Evolutionary conservation across 1,284 basidiomycete species (phyloP).

Genomic region (Psilocybe mexicana): DNA sequence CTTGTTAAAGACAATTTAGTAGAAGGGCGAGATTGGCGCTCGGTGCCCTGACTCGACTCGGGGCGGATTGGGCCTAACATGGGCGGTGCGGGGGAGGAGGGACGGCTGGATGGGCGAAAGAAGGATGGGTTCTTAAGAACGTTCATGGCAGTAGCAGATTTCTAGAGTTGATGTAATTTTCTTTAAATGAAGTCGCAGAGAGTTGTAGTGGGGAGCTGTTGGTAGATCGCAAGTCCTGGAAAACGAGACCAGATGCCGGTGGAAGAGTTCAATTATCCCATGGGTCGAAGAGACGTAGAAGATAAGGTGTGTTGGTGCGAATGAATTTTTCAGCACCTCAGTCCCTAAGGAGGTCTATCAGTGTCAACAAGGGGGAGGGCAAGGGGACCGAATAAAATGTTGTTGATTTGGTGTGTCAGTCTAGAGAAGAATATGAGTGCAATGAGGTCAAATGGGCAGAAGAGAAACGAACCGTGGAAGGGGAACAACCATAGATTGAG

Average conservation of each 20-base stretch:
- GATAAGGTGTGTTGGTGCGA: conserved; percentile 18
- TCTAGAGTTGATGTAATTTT: conserved; percentile 12
- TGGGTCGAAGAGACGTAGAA: conserved; percentile 36
- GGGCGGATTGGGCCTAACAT: conserved; percentile 33
- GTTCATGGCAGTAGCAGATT: conserved; percentile 46
- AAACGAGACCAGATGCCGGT: conserved; percentile 34
- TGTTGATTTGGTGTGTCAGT: conserved; percentile 52
- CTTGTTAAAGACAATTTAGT: conserved; percentile 59
- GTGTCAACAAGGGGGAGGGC: conserved; percentile 61
- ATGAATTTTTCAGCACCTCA: conserved; percentile 17
- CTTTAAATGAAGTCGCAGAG: not conserved
- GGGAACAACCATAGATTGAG: conserved; percentile 53
- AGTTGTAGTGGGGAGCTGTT: conserved; percentile 11
- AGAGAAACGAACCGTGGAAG: conserved; percentile 34
- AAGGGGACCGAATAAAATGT: conserved; percentile 65
- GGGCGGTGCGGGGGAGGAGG: conserved; percentile 55
- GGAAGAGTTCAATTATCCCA: conserved; percentile 62
- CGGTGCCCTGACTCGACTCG: conserved; percentile 39
- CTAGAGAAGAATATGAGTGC: conserved; percentile 26
- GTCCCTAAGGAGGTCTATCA: conserved; percentile 74
- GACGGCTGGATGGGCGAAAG: conserved; percentile 63
- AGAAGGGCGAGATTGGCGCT: conserved; percentile 50
- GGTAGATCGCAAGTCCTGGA: conserved; percentile 21
- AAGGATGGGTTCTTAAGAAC: conserved; percentile 66
- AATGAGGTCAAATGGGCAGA: conserved; percentile 3